Base-by-base conservation (phyloP, 768 basidiomycete species). In the Mycena haematopus region DNA sequence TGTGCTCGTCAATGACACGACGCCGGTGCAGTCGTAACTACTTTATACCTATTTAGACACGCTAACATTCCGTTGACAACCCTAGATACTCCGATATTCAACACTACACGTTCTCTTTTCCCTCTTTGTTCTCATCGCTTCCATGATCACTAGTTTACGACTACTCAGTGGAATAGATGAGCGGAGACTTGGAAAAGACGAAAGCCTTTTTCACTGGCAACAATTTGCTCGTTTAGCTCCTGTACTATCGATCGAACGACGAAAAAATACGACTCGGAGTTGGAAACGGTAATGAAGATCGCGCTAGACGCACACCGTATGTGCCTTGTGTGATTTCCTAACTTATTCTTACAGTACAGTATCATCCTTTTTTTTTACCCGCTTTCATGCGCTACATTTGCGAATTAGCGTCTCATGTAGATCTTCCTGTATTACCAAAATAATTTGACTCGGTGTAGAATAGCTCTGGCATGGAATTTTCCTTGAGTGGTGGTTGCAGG, bases 1-100 rank as follows among this genome's bases (percentile, higher is more conserved):
- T 25, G 68, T 69, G 15, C 71, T 72, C 51, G 63, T 73, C 47
- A 68, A 52, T 40, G 61, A 63, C 27, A 63, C 56, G 35, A 52
- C 50, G 51, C 58, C 58, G 52, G 46, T 50, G 50, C 50, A 56
- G 51, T 52, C 60, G 46, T 56, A 56, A 56, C 19, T 56, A 56
- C 45, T 35, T 47, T 56, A 56, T 56, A 15, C 31, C 21, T 47
- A 56, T 47, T 35, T 61, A 61, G 52, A 40, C 14, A 59, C 33
- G 35, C 42, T 53, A 53, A 46, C 29, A 36, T n/a, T 40, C 47
- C 24, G 42, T 40, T 40, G 17, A 14, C 6, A 58, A 56, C 15
- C 17, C 24, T 25, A 56, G 55, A 45, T 33, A 24, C 22, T 56
- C 14, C 46, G 21, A 14, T 56, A 56, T 40, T 56, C 56, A 24